Evolutionary conservation across 495 filamentous ascomycete genomes (phyloP).

Genomic region (Hypoxylon rickii): DNA sequence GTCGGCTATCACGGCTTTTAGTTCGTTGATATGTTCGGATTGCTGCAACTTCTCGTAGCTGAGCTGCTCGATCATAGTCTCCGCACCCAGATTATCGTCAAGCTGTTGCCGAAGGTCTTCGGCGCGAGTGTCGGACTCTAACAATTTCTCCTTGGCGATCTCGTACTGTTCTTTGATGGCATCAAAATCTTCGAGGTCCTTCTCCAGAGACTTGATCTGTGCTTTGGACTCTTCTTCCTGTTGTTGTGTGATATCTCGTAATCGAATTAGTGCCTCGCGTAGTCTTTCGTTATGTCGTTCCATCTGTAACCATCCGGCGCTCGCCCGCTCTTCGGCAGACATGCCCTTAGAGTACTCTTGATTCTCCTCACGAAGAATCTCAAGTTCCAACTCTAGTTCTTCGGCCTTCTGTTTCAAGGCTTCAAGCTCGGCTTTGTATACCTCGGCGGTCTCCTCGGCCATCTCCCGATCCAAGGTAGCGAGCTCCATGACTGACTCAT

Average conservation of each 20-base stretch:
- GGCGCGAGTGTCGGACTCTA: conserved; percentile 72
- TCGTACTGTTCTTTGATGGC: conserved; percentile 72
- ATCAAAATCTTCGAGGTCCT: conserved; percentile 75
- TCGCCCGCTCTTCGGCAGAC: conserved; percentile 83
- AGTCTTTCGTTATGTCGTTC: conserved; percentile 86
- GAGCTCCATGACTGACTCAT: conserved; percentile 85
- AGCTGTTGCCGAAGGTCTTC: conserved; percentile 90
- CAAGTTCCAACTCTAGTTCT: conserved; percentile 85
- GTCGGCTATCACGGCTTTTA: conserved; percentile 79
- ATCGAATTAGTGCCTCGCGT: conserved; percentile 79
- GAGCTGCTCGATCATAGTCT: conserved; percentile 92
- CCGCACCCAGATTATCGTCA: conserved; percentile 82
- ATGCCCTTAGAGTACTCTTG: conserved; percentile 79
- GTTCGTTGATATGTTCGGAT: conserved; percentile 79
- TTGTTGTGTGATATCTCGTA: conserved; percentile 85
- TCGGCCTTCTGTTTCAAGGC: conserved; percentile 72
- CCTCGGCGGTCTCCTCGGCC: conserved; percentile 91
- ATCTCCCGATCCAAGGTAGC: conserved; percentile 90
- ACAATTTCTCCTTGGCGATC: conserved; percentile 69
- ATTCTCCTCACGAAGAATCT: conserved; percentile 87
- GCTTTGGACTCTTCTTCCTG: conserved; percentile 78
- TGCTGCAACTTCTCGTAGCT: conserved; percentile 82
- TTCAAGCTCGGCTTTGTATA: conserved; percentile 79
- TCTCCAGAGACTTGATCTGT: conserved; percentile 77
- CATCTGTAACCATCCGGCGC: conserved; percentile 88